Percentiles rank a stretch among this genome's conserved stretches.
Conservation (phyloP, 2,329 filamentous ascomycete genomes). For the Beauveria australis region DNA sequence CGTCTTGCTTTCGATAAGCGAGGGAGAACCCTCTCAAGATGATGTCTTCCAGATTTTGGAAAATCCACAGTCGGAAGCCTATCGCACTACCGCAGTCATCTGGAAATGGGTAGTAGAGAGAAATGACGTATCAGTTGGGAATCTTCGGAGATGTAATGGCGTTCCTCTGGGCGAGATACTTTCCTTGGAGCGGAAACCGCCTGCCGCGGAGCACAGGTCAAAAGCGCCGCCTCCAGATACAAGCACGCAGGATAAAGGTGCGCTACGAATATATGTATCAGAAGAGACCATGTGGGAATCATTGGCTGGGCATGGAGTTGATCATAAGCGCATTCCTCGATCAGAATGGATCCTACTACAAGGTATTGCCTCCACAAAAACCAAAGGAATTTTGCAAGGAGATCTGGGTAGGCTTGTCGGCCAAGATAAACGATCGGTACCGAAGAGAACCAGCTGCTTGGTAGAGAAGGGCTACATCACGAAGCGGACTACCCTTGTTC, state of each 20-base stretch:
- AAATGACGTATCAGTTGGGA: slow-evolving; percentile 28
- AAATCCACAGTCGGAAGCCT: slow-evolving; percentile 13
- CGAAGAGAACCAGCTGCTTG: slow-evolving; percentile 51
- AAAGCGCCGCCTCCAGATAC: neutral
- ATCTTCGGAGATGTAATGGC: slow-evolving; percentile 23
- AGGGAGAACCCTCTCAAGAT: slow-evolving; percentile 12
- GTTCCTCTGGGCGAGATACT: slow-evolving; percentile 31
- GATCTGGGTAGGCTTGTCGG: slow-evolving; percentile 49
- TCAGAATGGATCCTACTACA: slow-evolving; percentile 52
- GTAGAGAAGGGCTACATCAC: slow-evolving; percentile 53
- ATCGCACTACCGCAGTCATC: slow-evolving; percentile 23
- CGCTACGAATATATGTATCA: slow-evolving; percentile 36
- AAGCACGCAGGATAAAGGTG: neutral
- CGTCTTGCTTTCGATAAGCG: slow-evolving; percentile 10
- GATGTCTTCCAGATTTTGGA: slow-evolving; percentile 13
- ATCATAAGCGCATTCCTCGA: slow-evolving; percentile 48
- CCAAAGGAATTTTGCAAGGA: slow-evolving; percentile 51
- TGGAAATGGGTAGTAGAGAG: slow-evolving; percentile 29
- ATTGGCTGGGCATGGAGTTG: slow-evolving; percentile 49
- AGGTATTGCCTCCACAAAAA: slow-evolving; percentile 46
- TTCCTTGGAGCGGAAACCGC: slow-evolving; percentile 12
- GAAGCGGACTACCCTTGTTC: slow-evolving; percentile 50
- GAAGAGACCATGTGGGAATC: slow-evolving; percentile 52
- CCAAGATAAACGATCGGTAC: slow-evolving; percentile 57
- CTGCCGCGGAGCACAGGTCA: too few relatives aligned